phyloP scores from a whole-genome alignment of 2,329 filamentous ascomycete species.

The Coniochaeta pulveracea region DNA sequence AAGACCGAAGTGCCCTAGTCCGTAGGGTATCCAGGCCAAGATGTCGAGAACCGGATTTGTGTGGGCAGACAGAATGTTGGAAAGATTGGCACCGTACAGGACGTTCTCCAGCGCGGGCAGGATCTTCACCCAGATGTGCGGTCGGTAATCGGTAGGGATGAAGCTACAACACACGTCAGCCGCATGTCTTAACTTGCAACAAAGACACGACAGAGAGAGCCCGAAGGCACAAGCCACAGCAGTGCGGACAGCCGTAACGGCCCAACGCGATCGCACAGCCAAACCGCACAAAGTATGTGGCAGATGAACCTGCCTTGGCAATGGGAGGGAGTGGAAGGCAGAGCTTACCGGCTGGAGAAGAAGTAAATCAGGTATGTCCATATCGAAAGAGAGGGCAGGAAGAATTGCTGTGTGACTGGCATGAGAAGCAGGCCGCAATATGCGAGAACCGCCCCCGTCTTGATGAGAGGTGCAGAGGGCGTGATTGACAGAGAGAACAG shows the following conservation, averaged over 20 bases:
- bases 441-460: constrained; percentile 58
- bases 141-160: constrained; percentile 78
- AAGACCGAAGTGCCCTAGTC: constrained; percentile 78
- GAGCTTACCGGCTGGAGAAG: constrained; percentile 86
- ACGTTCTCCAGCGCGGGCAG: constrained; percentile 93
- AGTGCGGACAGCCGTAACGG: too few species aligned
- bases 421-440: constrained; percentile 63
- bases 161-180: constrained; percentile 45
- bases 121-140: constrained; percentile 91
- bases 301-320: too few species aligned
- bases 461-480: constrained; percentile 67
- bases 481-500: constrained; percentile 80
- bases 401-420: constrained; percentile 82
- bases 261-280: too few species aligned
- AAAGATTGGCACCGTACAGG: constrained; percentile 88
- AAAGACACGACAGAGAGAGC: too few species aligned
- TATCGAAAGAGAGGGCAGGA: constrained; percentile 76
- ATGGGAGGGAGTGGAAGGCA: too few species aligned
- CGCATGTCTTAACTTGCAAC: too few species aligned
- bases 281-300: too few species aligned
- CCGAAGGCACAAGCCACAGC: too few species aligned
- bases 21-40: constrained; percentile 88
- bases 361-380: constrained; percentile 84
- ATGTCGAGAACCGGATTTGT: constrained; percentile 75
- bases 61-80: constrained; percentile 88